Percentiles rank a stretch among this genome's conserved stretches.
phyloP scores from a whole-genome alignment of 2,329 filamentous ascomycete genomes.

The Balansia obtecta region DNA sequence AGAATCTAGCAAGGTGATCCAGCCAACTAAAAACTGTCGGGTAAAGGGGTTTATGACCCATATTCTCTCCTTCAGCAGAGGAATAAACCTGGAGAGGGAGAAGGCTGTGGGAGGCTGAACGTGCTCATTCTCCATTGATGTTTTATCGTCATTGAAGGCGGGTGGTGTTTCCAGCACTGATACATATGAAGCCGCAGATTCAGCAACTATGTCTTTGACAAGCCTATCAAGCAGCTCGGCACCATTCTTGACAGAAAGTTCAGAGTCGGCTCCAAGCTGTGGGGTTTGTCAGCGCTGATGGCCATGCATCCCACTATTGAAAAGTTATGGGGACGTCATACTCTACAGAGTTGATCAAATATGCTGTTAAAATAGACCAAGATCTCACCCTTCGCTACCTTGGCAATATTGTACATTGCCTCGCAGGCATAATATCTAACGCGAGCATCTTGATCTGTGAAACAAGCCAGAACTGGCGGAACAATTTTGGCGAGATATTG shows the following conservation, averaged over 20 bases:
- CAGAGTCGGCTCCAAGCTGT: slow-evolving; percentile 87
- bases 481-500: slow-evolving; percentile 89
- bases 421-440: slow-evolving; percentile 98
- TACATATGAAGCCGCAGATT: slow-evolving; percentile 89
- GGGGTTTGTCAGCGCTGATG: slow-evolving; percentile 1
- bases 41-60: slow-evolving; percentile 92
- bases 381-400: slow-evolving; percentile 96
- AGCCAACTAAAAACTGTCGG: slow-evolving; percentile 86
- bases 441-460: slow-evolving; percentile 93
- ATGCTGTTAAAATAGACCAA: slow-evolving; percentile 96
- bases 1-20: slow-evolving; percentile 89
- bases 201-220: slow-evolving; percentile 91
- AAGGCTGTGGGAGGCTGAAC: slow-evolving; percentile 68
- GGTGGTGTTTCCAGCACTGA: slow-evolving; percentile 62
- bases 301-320: not conserved
- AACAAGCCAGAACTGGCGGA: slow-evolving; percentile 91
- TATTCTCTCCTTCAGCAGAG: slow-evolving; percentile 85
- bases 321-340: slow-evolving; percentile 23
- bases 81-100: slow-evolving; percentile 81
- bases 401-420: slow-evolving; percentile 99
- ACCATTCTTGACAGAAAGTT: slow-evolving; percentile 95
- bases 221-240: slow-evolving; percentile 89
- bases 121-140: slow-evolving; percentile 31
- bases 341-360: slow-evolving; percentile 94
- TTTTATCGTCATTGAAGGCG: slow-evolving; percentile 31